These are phyloP conservation scores for Pseudoperonospora humuli DNA, from an alignment of 352 stramenopile species.

Conservation along the genomic window DNA sequence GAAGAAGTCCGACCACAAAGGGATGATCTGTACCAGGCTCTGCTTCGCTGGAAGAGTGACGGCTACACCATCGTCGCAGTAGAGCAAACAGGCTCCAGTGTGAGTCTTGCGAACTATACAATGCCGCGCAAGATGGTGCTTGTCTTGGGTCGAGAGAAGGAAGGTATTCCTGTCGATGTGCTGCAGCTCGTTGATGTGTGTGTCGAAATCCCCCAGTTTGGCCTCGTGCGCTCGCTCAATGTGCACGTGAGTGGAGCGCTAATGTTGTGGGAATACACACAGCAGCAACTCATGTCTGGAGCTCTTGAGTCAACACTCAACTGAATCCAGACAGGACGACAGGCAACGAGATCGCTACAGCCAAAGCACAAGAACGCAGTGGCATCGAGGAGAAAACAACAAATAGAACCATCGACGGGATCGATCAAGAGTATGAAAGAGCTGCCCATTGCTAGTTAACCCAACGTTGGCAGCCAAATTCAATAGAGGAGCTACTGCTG, in stretches of 20 bases:
- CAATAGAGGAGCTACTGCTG: too few species aligned
- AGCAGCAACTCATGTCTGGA: constrained; percentile 64
- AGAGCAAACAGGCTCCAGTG: constrained; percentile 91
- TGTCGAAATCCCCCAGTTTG: constrained; percentile 96
- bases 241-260: constrained; percentile 95
- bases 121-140: constrained; percentile 91
- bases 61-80: constrained; percentile 91
- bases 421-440: too few species aligned
- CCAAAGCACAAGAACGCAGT: too few species aligned
- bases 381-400: too few species aligned
- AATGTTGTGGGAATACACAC: constrained; percentile 94
- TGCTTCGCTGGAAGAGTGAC: constrained; percentile 67
- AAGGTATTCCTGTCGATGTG: constrained; percentile 93
- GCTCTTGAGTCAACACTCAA: constrained; percentile 15
- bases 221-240: constrained; percentile 95
- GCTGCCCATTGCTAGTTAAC: too few species aligned
- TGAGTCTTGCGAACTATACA: constrained; percentile 68
- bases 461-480: too few species aligned
- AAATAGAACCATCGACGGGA: too few species aligned
- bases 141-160: constrained; percentile 94
- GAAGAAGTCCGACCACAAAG: constrained; percentile 73
- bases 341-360: too few species aligned
- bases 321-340: too few species aligned
- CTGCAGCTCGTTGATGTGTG: constrained; percentile 93
- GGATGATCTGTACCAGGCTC: constrained; percentile 24